Evolutionary conservation across 768 basidiomycete genomes (phyloP).

Genomic region (Suillus cothurnatus): DNA sequence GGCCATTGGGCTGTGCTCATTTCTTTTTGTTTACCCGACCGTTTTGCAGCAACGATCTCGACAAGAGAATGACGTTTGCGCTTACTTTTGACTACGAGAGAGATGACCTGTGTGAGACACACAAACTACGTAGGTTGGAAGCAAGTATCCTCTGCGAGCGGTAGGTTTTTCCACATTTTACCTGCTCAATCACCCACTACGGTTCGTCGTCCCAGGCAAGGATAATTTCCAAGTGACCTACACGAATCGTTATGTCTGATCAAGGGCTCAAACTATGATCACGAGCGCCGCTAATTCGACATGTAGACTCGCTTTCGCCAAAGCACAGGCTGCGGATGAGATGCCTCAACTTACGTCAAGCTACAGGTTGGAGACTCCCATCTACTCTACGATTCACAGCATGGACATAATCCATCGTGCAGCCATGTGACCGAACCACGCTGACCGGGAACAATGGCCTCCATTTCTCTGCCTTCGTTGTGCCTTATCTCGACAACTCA

Average conservation of each 20-base stretch:
- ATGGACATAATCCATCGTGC: background rate
- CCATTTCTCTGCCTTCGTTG: background rate
- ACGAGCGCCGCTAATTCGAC: background rate
- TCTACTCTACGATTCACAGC: background rate
- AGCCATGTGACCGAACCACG: background rate
- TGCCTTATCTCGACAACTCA: background rate
- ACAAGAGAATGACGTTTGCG: background rate
- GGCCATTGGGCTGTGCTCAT: background rate
- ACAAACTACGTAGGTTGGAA: background rate
- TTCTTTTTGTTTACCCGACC: background rate
- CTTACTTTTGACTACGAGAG: background rate
- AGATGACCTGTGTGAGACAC: background rate
- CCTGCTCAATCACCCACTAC: background rate
- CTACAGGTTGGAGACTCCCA: background rate
- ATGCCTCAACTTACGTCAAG: background rate
- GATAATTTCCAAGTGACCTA: background rate
- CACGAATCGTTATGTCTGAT: background rate
- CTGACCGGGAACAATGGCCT: background rate
- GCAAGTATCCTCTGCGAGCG: no score
- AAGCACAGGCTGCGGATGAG: background rate
- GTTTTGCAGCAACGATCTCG: background rate
- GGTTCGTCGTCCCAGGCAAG: background rate
- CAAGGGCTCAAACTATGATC: background rate
- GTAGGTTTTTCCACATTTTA: no score
- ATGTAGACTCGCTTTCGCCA: background rate